Evolutionary conservation across 129 eudicot species (phyloP).

Genomic region (Arctium minus): DNA sequence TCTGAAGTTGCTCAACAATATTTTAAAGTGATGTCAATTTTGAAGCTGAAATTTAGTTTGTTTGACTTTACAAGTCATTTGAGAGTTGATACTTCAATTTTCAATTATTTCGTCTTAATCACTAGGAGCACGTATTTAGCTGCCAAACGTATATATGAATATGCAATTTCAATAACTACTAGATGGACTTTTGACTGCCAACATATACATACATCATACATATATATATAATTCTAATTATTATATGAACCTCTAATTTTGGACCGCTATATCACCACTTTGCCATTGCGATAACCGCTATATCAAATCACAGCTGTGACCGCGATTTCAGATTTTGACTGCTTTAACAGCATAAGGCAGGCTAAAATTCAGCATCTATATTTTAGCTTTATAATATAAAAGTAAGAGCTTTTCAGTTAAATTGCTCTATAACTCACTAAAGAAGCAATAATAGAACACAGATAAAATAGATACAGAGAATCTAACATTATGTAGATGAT

Average conservation of each 20-base stretch:
- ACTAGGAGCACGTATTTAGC: neutral
- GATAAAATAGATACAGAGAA: neutral
- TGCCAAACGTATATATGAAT: neutral
- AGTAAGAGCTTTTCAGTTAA: neutral
- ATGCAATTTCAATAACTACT: neutral
- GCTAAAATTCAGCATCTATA: neutral
- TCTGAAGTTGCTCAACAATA: neutral
- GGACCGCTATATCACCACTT: neutral
- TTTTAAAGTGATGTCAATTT: neutral
- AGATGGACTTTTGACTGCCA: neutral
- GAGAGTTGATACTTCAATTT: neutral
- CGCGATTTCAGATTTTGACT: neutral
- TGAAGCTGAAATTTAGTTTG: neutral
- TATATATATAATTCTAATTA: neutral
- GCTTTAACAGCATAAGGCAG: neutral
- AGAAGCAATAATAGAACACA: neutral
- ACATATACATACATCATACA: neutral
- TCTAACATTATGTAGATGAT: neutral
- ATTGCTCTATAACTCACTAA: neutral
- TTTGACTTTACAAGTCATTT: neutral
- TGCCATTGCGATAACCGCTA: neutral
- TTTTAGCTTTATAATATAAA: neutral
- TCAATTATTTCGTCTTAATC: too few species aligned
- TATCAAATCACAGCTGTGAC: neutral
- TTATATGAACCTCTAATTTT: neutral